Evolutionary conservation across 306 rosid genomes (phyloP).

Genomic region (Medicago lupulina): DNA sequence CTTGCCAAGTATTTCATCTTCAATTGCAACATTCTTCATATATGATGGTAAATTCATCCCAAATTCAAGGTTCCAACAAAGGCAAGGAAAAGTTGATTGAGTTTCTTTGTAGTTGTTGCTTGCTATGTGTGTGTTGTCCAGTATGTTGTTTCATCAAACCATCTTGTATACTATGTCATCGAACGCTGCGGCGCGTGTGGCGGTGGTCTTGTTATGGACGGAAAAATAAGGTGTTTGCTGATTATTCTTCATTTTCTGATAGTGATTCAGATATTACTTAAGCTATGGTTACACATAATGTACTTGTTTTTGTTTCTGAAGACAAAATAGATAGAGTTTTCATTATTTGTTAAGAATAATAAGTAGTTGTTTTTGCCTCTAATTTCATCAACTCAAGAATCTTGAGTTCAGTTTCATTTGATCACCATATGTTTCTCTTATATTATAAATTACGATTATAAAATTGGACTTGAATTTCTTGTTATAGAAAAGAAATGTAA

Average conservation of each 20-base stretch:
- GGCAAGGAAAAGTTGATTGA: conserved; percentile 45
- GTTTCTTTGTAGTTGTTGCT: conserved; percentile 58
- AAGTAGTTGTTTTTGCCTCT: neutral
- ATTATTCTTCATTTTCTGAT: conserved; percentile 76
- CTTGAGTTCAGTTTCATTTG: neutral
- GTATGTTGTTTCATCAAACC: conserved; percentile 59
- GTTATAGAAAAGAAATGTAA: too few species aligned
- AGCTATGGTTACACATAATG: conserved; percentile 35
- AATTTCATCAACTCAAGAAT: conserved; percentile 8
- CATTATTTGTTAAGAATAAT: neutral
- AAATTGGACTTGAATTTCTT: too few species aligned
- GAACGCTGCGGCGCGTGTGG: conserved; percentile 43
- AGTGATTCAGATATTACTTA: conserved; percentile 49
- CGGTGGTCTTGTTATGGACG: conserved; percentile 50
- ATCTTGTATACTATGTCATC: conserved; percentile 59
- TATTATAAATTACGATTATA: neutral
- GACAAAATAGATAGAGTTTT: conserved; percentile 22
- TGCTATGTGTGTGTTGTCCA: conserved; percentile 63
- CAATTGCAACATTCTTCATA: conserved; percentile 21
- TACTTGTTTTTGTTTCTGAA: conserved; percentile 24
- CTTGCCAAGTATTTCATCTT: conserved; percentile 33
- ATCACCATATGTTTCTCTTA: neutral
- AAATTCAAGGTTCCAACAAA: conserved; percentile 32
- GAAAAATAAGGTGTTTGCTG: conserved; percentile 43
- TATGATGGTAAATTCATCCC: conserved; percentile 19